Evolutionary conservation across 305 asterid species (phyloP).

Genomic region (Fraxinus latifolia): DNA sequence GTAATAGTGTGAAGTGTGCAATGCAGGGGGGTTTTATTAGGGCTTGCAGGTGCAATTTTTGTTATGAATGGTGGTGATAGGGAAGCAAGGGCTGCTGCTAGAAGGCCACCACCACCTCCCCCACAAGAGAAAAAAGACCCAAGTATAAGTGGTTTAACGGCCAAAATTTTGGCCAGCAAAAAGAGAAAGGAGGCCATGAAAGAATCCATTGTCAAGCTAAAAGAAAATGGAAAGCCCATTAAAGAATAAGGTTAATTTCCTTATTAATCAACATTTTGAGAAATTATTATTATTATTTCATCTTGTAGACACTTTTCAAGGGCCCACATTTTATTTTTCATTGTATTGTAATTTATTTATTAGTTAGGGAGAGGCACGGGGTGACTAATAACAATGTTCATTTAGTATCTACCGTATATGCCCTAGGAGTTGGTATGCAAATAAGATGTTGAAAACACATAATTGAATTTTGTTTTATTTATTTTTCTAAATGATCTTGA

Average conservation of each 20-base stretch:
- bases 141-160: slow-evolving; percentile 54
- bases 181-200: slow-evolving; percentile 88
- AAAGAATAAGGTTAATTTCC: slow-evolving; percentile 4
- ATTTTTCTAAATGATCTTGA: neutral
- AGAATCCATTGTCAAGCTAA: slow-evolving; percentile 51
- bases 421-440: neutral
- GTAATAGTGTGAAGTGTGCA: neutral
- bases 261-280: neutral
- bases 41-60: slow-evolving; percentile 43
- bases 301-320: neutral
- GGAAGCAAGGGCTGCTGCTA: slow-evolving; percentile 53
- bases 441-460: neutral
- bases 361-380: neutral
- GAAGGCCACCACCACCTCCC: slow-evolving; percentile 78
- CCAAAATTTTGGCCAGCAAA: slow-evolving; percentile 76
- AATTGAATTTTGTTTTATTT: no score
- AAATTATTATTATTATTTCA: neutral
- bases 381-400: neutral
- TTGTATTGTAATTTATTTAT: neutral
- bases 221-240: slow-evolving; percentile 54
- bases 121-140: slow-evolving; percentile 82
- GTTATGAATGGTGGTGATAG: slow-evolving; percentile 34
- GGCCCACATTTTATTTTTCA: neutral
- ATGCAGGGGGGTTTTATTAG: slow-evolving; percentile 56
- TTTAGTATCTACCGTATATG: neutral